phyloP scores from a whole-genome alignment of 257 asterid species.

The Gentiana macrophylla region DNA sequence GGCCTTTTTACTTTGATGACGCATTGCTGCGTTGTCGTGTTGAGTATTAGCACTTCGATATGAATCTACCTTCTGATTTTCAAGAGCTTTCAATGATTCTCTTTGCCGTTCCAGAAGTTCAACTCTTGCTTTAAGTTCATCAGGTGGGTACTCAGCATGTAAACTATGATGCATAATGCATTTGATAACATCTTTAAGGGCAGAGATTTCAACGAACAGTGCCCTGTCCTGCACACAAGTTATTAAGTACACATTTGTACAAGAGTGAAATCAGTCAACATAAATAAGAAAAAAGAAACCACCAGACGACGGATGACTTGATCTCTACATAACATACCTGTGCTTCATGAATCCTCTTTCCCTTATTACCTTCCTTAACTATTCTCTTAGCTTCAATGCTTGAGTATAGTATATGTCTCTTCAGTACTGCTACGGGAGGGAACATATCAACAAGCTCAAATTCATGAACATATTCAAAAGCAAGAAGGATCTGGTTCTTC shows the following conservation, averaged over 20 bases:
- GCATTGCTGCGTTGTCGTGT: too few species aligned
- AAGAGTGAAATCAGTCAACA: background rate
- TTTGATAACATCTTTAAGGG: slow-evolving; percentile 6
- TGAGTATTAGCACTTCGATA: too few species aligned
- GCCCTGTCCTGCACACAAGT: slow-evolving; percentile 3
- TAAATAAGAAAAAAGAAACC: background rate
- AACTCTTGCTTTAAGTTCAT: slow-evolving; percentile 4
- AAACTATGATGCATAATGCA: background rate
- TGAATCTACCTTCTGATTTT: too few species aligned
- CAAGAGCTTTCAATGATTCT: slow-evolving; percentile 1
- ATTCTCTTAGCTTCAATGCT: slow-evolving; percentile 5
- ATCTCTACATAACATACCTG: background rate
- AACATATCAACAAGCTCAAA: slow-evolving; percentile 8
- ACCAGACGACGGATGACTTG: background rate
- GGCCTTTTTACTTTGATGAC: too few species aligned
- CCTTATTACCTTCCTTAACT: too few species aligned
- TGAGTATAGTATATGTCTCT: background rate
- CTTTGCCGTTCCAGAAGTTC: slow-evolving; percentile 5
- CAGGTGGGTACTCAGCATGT: slow-evolving; percentile 7
- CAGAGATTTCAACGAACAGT: slow-evolving; percentile 4
- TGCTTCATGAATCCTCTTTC: background rate
- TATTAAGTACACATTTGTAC: background rate
- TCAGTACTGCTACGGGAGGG: slow-evolving; percentile 8
- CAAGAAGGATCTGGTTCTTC: slow-evolving; percentile 6
- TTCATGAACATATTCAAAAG: slow-evolving; percentile 8